Percentiles rank a stretch among this genome's conserved stretches.
Evolutionary conservation across 306 rosid genomes (phyloP).

Genomic region (Cicer cuneatum): DNA sequence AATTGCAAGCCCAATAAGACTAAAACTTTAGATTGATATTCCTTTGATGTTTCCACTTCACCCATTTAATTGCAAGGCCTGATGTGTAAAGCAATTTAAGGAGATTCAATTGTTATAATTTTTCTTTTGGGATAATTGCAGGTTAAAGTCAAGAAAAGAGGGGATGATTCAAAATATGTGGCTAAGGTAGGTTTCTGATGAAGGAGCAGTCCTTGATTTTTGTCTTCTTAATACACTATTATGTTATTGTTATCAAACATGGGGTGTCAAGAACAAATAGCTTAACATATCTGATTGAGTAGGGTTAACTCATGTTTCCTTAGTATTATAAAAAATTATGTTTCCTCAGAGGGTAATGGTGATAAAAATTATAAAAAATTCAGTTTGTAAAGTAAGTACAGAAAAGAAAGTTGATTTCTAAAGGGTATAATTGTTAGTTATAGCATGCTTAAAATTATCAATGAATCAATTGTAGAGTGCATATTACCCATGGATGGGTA

Average conservation of each 20-base stretch:
- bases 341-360: neutral
- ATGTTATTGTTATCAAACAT: constrained; percentile 36
- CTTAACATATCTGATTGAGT: constrained; percentile 30
- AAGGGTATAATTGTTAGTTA: neutral
- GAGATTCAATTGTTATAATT: constrained; percentile 26
- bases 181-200: constrained; percentile 79
- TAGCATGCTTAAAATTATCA: neutral
- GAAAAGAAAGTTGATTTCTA: constrained; percentile 4
- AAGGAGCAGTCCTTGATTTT: constrained; percentile 32
- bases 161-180: constrained; percentile 95
- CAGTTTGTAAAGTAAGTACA: constrained; percentile 29
- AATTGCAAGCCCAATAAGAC: constrained; percentile 26
- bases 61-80: constrained; percentile 21
- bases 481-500: neutral
- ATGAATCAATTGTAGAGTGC: constrained; percentile 27
- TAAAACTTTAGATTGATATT: constrained; percentile 28
- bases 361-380: neutral
- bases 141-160: constrained; percentile 98
- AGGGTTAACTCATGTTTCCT: constrained; percentile 27
- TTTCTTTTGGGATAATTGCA: constrained; percentile 47
- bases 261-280: constrained; percentile 24
- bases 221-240: constrained; percentile 15
- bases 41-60: constrained; percentile 33
- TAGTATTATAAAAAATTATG: no score
- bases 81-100: constrained; percentile 16